Conservation (phyloP, 441 rosid species). For the Pelargonium myrrhifolium region DNA sequence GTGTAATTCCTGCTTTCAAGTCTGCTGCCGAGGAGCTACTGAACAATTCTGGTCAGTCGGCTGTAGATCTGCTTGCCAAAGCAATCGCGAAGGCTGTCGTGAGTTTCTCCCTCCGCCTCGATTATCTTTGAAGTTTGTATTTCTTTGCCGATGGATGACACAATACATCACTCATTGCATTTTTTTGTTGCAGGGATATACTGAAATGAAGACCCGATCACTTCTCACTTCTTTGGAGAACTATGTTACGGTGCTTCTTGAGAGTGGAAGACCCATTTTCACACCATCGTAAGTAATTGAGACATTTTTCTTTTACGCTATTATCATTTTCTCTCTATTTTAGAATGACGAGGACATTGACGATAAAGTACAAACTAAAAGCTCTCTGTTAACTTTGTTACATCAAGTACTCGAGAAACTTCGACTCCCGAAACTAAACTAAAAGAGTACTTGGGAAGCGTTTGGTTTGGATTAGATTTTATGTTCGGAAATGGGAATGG, state of each 20-base stretch:
- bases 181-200: conserved; percentile 55
- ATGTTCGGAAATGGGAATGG: too few species aligned
- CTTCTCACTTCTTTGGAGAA: conserved; percentile 77
- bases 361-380: background rate
- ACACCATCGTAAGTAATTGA: conserved; percentile 57
- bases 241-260: conserved; percentile 66
- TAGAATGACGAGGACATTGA: background rate
- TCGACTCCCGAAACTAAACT: background rate
- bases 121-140: background rate
- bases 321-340: background rate
- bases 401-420: background rate
- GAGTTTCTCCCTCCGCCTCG: conserved; percentile 21
- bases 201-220: conserved; percentile 82
- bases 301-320: background rate
- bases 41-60: conserved; percentile 63
- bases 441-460: background rate
- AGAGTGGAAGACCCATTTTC: conserved; percentile 58
- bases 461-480: too few species aligned
- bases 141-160: background rate
- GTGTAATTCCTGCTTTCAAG: conserved; percentile 82
- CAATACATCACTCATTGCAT: conserved; percentile 1
- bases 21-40: conserved; percentile 68
- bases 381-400: background rate
- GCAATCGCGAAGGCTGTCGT: conserved; percentile 87
- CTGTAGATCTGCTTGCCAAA: conserved; percentile 74